A percentile compares a stretch with the other conserved stretches of the same genome.
Evolutionary conservation across 495 filamentous ascomycete species (phyloP).

Genomic region (Annulohypoxylon bovei): DNA sequence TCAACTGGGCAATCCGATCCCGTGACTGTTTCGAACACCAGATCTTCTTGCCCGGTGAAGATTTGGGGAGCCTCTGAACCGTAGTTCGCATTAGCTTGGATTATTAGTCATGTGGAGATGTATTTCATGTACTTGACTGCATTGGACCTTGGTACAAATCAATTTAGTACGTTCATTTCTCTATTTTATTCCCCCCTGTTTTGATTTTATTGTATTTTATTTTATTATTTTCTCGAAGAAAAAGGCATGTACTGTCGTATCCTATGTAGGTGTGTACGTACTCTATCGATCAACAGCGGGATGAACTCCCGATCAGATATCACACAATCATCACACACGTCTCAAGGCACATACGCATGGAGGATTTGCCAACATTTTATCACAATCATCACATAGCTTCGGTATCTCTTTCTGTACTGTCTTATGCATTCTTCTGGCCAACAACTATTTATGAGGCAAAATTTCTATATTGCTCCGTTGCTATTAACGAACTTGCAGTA

Average conservation of each 20-base stretch:
- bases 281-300: slow-evolving; percentile 4
- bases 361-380: neutral
- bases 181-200: neutral
- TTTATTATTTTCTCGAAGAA: slow-evolving; percentile 8
- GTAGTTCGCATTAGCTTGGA: slow-evolving; percentile 30
- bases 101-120: slow-evolving; percentile 18
- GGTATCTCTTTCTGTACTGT: slow-evolving; percentile 1
- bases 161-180: neutral
- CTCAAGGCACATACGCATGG: neutral
- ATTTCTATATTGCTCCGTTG: neutral
- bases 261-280: neutral
- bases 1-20: slow-evolving; percentile 17
- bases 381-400: neutral
- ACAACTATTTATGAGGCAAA: neutral
- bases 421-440: neutral
- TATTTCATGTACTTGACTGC: neutral
- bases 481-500: neutral
- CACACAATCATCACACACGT: slow-evolving; percentile 14
- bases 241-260: neutral
- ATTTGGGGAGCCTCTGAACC: slow-evolving; percentile 30
- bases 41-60: slow-evolving; percentile 30
- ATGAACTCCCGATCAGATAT: slow-evolving; percentile 21
- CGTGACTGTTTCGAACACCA: slow-evolving; percentile 31
- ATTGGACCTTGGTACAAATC: neutral
- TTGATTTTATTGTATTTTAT: slow-evolving; percentile 16